Base-by-base conservation (phyloP, 2,329 filamentous ascomycete genomes). In the Dactylellina sp. region DNA sequence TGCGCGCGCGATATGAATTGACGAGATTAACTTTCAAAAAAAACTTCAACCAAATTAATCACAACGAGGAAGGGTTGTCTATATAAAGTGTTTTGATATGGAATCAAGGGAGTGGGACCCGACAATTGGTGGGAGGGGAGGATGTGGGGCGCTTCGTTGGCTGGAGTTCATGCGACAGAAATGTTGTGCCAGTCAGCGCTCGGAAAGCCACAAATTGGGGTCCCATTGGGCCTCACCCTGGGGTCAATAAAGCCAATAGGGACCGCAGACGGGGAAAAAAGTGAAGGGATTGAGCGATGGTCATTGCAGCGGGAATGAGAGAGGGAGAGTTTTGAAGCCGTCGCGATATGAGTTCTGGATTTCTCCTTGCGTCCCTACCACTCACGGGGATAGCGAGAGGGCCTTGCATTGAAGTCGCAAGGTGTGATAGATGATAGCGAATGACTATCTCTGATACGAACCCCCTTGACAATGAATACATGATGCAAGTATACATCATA, bases 81-180 rank as follows among this genome's bases (percentile, higher is more conserved):
- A 65, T 56, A 65, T 65, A 53, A 37, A 53, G 28, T 5, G 28
- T 1, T 57, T 50, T n/a, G 50, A 53, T 32, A 56, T 35, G 18
- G 37, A 37, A 57, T 32, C 37, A 12, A 52, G 42, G 60, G 40
- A 40, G 61, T 25, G 61, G 56, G 42, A 24, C 5, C 46, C 50
- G 32, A 44, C 50, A 57, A 53, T 68, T 68, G 63, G 63, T 52
- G 35, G 49, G 60, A 60, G 16, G 53, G 59, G 53, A 53, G 53
- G 63, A 60, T 25, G 63, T 68, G 63, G 63, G 63, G 63, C 63
- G 63, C 63, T 68, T 68, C 46, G 44, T 53, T 68, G 63, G 63
- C 53, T 22, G 24, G 46, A 60, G 24, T 39, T 59, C 3, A 49
- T 52, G 53, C 35, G 20, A 46, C 40, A 18, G 32, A 56, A 24